Base-by-base conservation (phyloP, 306 rosid species). In the Quercus suber region DNA sequence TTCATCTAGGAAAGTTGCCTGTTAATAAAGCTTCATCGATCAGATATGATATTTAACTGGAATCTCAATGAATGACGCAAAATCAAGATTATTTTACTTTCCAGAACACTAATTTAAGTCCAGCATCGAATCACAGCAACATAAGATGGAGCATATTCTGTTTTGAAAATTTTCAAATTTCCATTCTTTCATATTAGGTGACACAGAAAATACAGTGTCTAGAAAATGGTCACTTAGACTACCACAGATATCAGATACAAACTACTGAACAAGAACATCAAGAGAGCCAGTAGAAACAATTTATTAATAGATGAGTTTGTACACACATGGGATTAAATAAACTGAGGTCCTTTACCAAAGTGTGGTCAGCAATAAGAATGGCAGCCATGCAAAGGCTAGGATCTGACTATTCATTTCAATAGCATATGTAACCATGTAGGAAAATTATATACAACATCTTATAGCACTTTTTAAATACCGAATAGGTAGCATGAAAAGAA, bases 1-100 rank as follows among this genome's bases (percentile, higher is more conserved):
- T n/a, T 92, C 97, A 73, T 94, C 97, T 57, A 94, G 88, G 82
- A 94, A 92, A 80, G 99, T 92, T 84, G 97, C 97, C 99, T 94
- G 83, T 78, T 69, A 49, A 64, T 58, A 78, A 37, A 55, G 65
- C 64, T 75, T 80, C 60, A 68, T 27, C 73, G 63, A 58, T 81
- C 73, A 74, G 82, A 80, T 4, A 73, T 73, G 37, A 78, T 53
- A 72, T 67, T 73, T 52, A 21, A 55, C 28, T 68, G 56, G 60
- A 80, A 19, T 59, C 21, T 56, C 43, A 58, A 43, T 20, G 52
- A n/a, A 68, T 33, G 72, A 35, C 35, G n/a, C 35, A 35, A 35
- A 64, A 64, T 64, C 70, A 15, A 30, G 13, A 30, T 27, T 6
- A 63, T 63, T 28, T 27, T 63, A 63, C 41, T 0, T 27, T 6